phyloP scores from a whole-genome alignment of 352 stramenopile species.

The Saprolegnia diclina region DNA sequence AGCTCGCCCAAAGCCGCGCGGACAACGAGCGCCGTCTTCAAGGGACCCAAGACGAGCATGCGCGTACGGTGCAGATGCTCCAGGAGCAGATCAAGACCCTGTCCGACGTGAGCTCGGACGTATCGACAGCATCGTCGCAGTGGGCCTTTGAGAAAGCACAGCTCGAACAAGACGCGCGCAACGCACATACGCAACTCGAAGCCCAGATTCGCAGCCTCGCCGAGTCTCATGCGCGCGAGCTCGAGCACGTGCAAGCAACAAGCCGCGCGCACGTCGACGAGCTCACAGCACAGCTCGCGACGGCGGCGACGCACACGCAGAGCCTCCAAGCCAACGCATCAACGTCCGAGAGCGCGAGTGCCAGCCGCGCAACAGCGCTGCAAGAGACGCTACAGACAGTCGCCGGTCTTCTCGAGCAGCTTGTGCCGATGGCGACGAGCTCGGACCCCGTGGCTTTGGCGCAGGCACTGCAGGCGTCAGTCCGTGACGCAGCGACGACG shows the following conservation, averaged over 20 bases:
- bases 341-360: too few species aligned
- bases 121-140: background rate
- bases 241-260: background rate
- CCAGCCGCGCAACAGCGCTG: too few species aligned
- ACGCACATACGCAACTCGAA: background rate
- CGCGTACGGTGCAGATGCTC: constrained; percentile 2
- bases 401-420: constrained; percentile 1
- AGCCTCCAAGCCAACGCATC: background rate
- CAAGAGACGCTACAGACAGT: background rate
- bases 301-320: background rate
- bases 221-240: background rate
- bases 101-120: background rate
- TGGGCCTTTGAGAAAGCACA: background rate
- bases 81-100: constrained; percentile 36
- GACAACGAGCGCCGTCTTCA: constrained; percentile 40
- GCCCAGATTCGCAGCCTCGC: background rate
- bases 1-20: background rate
- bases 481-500: background rate
- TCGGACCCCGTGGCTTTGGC: background rate
- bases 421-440: background rate
- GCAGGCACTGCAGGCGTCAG: background rate
- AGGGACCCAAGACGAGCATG: constrained; percentile 35
- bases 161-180: background rate
- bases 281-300: background rate
- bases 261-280: background rate